phyloP scores from a whole-genome alignment of 2,329 filamentous ascomycete species.

The Penicillium hordei region DNA sequence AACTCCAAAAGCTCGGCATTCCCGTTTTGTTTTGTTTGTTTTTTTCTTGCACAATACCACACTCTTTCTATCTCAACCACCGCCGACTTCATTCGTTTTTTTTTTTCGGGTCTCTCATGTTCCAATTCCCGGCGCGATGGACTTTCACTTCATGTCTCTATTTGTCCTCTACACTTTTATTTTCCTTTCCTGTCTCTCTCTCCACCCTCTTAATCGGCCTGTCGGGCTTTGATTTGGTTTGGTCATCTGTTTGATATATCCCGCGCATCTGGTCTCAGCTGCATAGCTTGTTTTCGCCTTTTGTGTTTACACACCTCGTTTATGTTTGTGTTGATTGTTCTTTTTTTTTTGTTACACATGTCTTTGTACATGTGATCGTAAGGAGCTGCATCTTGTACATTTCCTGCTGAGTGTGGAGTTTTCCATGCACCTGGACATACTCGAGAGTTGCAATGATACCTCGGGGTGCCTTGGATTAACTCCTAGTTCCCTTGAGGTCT shows the following conservation, averaged over 20 bases:
- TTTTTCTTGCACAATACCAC: slow-evolving; percentile 8
- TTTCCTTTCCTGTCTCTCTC: slow-evolving; percentile 1
- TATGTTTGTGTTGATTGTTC: background rate
- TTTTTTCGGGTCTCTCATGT: slow-evolving; percentile 14
- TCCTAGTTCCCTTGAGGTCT: background rate
- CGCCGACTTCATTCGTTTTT: slow-evolving; percentile 26
- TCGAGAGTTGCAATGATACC: slow-evolving; percentile 8
- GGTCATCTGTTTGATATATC: slow-evolving; percentile 24
- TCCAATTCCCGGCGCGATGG: slow-evolving; percentile 23
- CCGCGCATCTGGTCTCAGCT: slow-evolving; percentile 22
- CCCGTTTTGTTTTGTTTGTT: background rate
- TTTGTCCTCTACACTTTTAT: slow-evolving; percentile 21
- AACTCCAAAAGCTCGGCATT: slow-evolving; percentile 18
- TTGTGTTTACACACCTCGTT: background rate
- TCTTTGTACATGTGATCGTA: slow-evolving; percentile 1
- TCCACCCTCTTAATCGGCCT: slow-evolving; percentile 8
- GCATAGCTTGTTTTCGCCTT: slow-evolving; percentile 15
- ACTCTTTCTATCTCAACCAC: slow-evolving; percentile 13
- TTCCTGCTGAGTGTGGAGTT: slow-evolving; percentile 13
- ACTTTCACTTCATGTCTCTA: slow-evolving; percentile 30
- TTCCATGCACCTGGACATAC: slow-evolving; percentile 12
- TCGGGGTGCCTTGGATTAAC: slow-evolving; percentile 11
- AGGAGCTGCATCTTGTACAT: slow-evolving; percentile 20
- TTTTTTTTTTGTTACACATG: background rate
- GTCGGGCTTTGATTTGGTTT: slow-evolving; percentile 8